Base-by-base conservation (phyloP, 164 flowering plant species). In the Aristolochia contorta region DNA sequence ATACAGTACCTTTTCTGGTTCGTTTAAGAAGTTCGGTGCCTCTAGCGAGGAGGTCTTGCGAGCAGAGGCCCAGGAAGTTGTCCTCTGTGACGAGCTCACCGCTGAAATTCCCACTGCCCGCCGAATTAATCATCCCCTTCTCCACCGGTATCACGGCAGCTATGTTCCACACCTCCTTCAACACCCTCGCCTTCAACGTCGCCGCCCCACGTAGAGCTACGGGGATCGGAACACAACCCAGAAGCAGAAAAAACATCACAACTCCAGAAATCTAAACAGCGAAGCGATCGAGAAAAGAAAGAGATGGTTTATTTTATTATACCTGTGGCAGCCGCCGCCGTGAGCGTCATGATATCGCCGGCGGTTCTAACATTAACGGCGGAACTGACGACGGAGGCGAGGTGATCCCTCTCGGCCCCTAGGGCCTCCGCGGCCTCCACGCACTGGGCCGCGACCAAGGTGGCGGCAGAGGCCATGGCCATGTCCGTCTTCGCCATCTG, bases 291-390 rank as follows among this genome's bases (percentile, higher is more conserved):
- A 20, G 30, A 5, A 27, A 27, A 54, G 14, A 20, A 19, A 21
- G 56, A 16, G 20, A 33, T 8, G 16, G 6, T 18, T 0, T 13
- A 30, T 12, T 15, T 7, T 18, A 16, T 25, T 23, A 6, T 5
- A 58, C 99, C 96, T 33, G 99, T 90, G 0, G 99, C 99, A 3
- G 99, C 99, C 0, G 79, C 96, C 0, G 99, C 99, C 0, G 99
- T 93, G 41, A 93, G 64, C 4, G 99, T 88, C 91, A 85, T 74
- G 41, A 93, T 88, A 71, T 93, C 97, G 0, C 96, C 95, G 15
- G 99, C 79, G 0, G 97, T 85, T 12, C 91, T 70, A 3, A 93
- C 99, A 63, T 84, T 93, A 12, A 93, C 99, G 9, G 97, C 99
- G 1, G 96, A 88, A 67, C 91, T 75, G 25, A 93, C 85, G 1